Evolutionary conservation across 129 eudicot genomes (phyloP).

Genomic region (Flaveria trinervia): DNA sequence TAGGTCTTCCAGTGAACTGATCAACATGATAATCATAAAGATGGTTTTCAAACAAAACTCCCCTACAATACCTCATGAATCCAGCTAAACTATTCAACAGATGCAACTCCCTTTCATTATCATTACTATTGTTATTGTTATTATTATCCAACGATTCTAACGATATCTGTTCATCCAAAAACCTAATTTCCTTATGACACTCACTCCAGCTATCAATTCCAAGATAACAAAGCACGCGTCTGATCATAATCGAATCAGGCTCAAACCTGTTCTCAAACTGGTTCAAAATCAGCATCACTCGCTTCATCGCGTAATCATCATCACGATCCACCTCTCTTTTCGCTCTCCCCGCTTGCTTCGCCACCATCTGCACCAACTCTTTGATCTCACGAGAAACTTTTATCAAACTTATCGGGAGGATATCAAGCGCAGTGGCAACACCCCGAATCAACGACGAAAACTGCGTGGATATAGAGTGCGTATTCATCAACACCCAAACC

Average conservation of each 20-base stretch:
- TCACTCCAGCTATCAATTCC: conserved; percentile 60
- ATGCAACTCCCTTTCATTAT: conserved; percentile 51
- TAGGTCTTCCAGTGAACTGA: conserved; percentile 30
- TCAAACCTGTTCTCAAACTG: conserved; percentile 70
- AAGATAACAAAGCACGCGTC: conserved; percentile 48
- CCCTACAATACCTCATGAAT: conserved; percentile 74
- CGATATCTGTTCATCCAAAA: conserved; percentile 58
- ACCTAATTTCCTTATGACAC: conserved; percentile 63
- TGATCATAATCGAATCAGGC: conserved; percentile 57
- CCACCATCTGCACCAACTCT: conserved; percentile 64
- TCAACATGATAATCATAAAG: conserved; percentile 9
- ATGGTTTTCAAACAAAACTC: conserved; percentile 55
- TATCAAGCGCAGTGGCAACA: conserved; percentile 64
- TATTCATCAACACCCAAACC: conserved; percentile 57
- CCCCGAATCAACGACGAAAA: conserved; percentile 46
- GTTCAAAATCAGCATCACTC: conserved; percentile 54
- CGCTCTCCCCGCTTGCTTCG: conserved; percentile 57
- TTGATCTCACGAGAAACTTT: conserved; percentile 45
- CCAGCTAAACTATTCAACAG: conserved; percentile 62
- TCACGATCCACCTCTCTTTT: conserved; percentile 51
- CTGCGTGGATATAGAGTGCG: conserved; percentile 51
- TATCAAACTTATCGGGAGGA: conserved; percentile 49
- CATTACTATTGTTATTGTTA: not conserved
- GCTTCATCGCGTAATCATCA: conserved; percentile 56
- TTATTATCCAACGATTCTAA: conserved; percentile 24